These are phyloP conservation scores for Kalanchoe fedtschenkoi DNA, from an alignment of 164 flowering plant species.

Conservation along the genomic window DNA sequence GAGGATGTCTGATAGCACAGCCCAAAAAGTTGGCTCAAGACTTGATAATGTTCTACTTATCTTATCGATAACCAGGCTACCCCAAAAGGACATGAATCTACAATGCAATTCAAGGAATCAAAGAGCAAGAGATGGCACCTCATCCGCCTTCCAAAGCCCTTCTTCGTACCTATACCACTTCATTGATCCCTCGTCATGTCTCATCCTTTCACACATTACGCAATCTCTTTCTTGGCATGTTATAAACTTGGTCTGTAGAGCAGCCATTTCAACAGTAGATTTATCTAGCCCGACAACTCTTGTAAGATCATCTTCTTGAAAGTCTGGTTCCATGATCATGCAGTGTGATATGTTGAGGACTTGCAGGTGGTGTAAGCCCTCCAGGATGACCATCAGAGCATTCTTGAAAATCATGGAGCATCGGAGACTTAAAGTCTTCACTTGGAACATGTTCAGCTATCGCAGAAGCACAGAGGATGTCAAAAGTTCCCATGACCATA, in stretches of 20 bases:
- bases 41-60: too few species aligned
- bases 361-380: too few species aligned
- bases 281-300: conserved; percentile 27
- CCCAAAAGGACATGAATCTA: too few species aligned
- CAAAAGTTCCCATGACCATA: conserved; percentile 51
- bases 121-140: conserved; percentile 35
- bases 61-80: too few species aligned
- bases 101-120: too few species aligned
- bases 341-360: conserved; percentile 57
- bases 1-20: too few species aligned
- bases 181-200: conserved; percentile 41
- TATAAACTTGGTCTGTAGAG: conserved; percentile 26
- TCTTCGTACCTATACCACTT: conserved; percentile 64
- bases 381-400: too few species aligned
- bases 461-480: conserved; percentile 23
- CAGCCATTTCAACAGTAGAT: conserved; percentile 26
- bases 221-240: conserved; percentile 39
- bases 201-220: conserved; percentile 35
- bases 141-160: conserved; percentile 43
- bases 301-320: conserved; percentile 15
- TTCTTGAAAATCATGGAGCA: conserved; percentile 15
- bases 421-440: conserved; percentile 41
- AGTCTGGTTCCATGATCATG: conserved; percentile 24
- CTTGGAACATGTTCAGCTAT: conserved; percentile 27
- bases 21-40: too few species aligned